Conservation (phyloP, 2,329 filamentous ascomycete species). For the Aphanocladium album region DNA sequence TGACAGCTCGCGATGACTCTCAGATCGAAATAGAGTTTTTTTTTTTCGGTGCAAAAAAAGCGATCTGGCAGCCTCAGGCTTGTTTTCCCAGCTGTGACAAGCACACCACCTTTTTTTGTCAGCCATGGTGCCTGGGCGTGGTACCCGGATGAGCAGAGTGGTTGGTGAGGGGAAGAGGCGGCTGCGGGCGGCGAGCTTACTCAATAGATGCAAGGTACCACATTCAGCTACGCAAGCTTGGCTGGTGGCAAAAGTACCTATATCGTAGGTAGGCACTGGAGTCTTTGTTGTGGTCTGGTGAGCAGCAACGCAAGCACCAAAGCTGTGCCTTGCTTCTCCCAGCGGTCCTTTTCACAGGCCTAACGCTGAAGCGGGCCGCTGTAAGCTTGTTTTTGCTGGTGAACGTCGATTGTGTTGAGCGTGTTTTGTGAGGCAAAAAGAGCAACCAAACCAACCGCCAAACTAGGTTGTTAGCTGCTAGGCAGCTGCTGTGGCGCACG, state of each 20-base stretch:
- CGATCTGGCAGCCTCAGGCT: constrained; percentile 5
- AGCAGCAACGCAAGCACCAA: not conserved
- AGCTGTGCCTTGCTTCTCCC: not conserved
- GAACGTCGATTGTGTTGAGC: too few relatives aligned
- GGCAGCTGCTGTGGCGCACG: constrained; percentile 4
- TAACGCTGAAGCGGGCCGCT: not conserved
- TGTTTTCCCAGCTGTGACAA: not conserved
- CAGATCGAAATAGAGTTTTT: too few relatives aligned
- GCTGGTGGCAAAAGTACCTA: not conserved
- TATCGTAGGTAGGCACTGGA: not conserved
- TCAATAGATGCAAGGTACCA: not conserved
- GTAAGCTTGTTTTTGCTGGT: not conserved
- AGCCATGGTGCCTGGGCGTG: constrained; percentile 3
- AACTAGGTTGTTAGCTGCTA: not conserved
- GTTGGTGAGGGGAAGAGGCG: not conserved
- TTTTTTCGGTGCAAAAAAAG: too few relatives aligned
- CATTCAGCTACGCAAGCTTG: not conserved
- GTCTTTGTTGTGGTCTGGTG: not conserved
- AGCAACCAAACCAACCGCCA: too few relatives aligned
- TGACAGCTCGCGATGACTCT: not conserved
- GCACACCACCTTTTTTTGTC: constrained; percentile 2
- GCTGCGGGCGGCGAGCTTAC: not conserved
- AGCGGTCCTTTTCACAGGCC: not conserved
- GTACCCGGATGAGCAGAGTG: constrained; percentile 6
- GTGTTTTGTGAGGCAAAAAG: not conserved